Base-by-base conservation (phyloP, 805 yeast genomes). In the Hagleromyces aurorensis region DNA sequence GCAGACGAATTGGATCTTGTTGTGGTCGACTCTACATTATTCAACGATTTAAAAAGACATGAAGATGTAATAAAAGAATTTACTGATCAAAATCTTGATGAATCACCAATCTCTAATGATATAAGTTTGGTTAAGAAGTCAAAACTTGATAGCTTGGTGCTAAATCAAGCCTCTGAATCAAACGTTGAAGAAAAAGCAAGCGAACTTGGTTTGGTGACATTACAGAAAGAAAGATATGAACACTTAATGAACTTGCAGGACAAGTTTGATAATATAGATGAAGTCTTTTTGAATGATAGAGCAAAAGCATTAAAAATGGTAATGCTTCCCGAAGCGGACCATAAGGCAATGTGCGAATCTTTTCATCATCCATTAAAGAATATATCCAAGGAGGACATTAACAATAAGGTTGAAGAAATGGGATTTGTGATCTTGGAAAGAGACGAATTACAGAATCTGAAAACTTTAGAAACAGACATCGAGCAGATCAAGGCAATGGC, bases 371-470 rank as follows among this genome's bases (percentile, higher is more conserved):
- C 16, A 8, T 12, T 36, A 21, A 32, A 24, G 22, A 24, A 27
- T 12, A 19, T 36, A 17, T 12, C 23, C 4, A 36, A 25, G 34
- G 44, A 34, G 2, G 23, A 19, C 6, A 24, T 35, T 4, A 15
- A 13, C 6, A 23, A 18, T 7, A 37, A 28, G 16, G 52, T 52
- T 7, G n/a, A 25, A 2, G 38, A 34, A 2, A 17, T 43, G 5
- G 51, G 51, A 3, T 36, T 50, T 26, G 46, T 49, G n/a, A 46
- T 59, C 2, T 12, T 61, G 11, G 49, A 44, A 11, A 38, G 43
- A 16, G 22, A 33, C 7, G 52, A 46, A 4, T 48, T 43, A 24
- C 48, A 43, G 7, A 21, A 20, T 2, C 25, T 50, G 29, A 13
- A 29, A 3, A 27, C 25, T 5, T 12, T 43, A 7, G 24, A 29